Evolutionary conservation across 2,329 filamentous ascomycete genomes (phyloP), one percentile per base, ranked within the genome.

Genomic region (Dactylonectria macrodidyma): DNA sequence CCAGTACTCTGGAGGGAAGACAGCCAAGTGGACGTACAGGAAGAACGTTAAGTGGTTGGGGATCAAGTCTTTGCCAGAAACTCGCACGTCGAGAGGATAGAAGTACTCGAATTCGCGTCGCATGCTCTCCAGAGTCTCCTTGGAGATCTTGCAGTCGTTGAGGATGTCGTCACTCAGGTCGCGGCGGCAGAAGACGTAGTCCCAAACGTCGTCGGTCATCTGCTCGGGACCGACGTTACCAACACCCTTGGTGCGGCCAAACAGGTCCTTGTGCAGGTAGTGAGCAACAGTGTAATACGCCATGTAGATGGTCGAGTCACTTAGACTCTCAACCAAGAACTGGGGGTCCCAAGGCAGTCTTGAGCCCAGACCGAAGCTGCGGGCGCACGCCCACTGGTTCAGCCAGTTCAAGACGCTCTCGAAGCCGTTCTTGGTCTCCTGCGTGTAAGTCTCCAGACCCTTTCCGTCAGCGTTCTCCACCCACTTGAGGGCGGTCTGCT

Each of bases 31-130:
- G 74, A 95, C 92, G 84, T 98, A 98, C 62, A 98, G 88, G 88
- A 93, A 96, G 87, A 98, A 98, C 12, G 95, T 98, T 77, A 99
- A 85, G 83, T 98, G 96, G 84, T 97, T 97, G 70, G 93, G 92
- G 74, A 97, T 95, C 71, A 97, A 85, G 79, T 97, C 95, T 86
- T 98, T 98, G 75, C 95, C 96, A 41, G 93, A 96, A 48, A 93
- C 91, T 75, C 95, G 89, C 73, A 97, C 86, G 77, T 98, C 95
- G 59, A 98, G 86, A 47, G 96, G 96, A 81, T 98, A 99, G 87
- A 94, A 98, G 88, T 98, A 99, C 81, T 96, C 92, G 76, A 98
- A 98, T 76, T 97, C 94, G 77, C 95, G 89, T 68, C 95, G 89
- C 92, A 99, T 92, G 47, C 89, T 88, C 78, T 93, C 89, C 51